Conservation (phyloP, 1,284 basidiomycete species). For the Schizophyllum amplum region DNA sequence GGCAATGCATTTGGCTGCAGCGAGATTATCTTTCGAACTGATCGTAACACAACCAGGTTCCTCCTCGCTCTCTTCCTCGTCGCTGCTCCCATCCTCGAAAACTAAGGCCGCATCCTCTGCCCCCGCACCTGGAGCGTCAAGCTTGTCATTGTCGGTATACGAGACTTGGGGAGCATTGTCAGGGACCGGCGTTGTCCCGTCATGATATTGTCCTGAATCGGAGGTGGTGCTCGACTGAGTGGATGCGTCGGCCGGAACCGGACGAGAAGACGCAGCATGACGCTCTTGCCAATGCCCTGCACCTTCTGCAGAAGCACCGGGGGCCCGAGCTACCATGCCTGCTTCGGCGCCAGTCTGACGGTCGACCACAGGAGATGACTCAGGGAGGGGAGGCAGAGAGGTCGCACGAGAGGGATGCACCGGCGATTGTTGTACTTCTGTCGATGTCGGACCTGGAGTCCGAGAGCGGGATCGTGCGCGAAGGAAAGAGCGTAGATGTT, state of each 20-base stretch:
- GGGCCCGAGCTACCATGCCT: background rate
- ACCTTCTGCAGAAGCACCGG: background rate
- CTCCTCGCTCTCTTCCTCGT: conserved; percentile 6
- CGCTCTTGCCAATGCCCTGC: no score
- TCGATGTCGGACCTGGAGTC: background rate
- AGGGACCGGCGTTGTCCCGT: no score
- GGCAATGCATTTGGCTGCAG: background rate
- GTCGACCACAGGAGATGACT: background rate
- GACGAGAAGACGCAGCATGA: no score
- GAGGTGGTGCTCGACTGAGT: no score
- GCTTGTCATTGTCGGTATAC: no score
- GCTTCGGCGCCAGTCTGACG: background rate
- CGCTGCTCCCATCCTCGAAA: conserved; percentile 5
- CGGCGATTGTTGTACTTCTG: background rate
- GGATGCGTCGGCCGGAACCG: no score
- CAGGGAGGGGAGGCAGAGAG: background rate
- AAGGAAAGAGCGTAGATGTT: background rate
- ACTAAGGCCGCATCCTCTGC: no score
- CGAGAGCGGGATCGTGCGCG: background rate
- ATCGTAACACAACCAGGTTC: background rate
- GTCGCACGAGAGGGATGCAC: background rate
- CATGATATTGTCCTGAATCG: no score
- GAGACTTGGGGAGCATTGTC: no score
- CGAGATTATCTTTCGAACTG: background rate
- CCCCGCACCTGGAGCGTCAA: no score